Base-by-base conservation (phyloP, 306 rosid genomes). In the Geum urbanum region DNA sequence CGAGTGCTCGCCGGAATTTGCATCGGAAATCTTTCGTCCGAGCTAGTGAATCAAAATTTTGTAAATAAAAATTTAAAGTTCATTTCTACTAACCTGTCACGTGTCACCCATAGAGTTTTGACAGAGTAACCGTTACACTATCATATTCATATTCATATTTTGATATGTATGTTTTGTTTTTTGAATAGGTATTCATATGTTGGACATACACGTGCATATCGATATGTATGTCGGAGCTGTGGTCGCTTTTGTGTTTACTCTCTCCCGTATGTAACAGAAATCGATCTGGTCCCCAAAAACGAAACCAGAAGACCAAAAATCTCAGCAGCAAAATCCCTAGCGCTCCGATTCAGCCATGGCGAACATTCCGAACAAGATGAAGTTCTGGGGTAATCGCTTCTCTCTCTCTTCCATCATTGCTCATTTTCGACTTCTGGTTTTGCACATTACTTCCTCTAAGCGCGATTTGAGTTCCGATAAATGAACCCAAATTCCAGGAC, bases 301-400 rank as follows among this genome's bases (percentile, higher is more conserved):
- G 72, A 67, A 67, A 51, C 72, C 62, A 39, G 2, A 19, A 19
- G 7, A 16, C 51, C 13, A 46, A 55, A 54, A n/a, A 69, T 53
- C 15, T 44, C 65, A 3, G 10, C 7, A 41, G 44, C n/a, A 37
- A 35, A 46, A 52, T 32, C 52, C 70, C 69, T 62, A 61, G 24
- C 41, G 20, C 73, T 35, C 13, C 16, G 54, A 24, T 24, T 56
- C 74, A 61, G 59, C 66, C 51, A 13, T 47, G 65, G 65, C 71
- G 70, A 27, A 3, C 74, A 77, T 24, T 24, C 27, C 27, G 27
- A 24, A 24, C 27, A 24, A 32, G 65, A 70, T 78, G 83, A 79
- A 71, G 86, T 86, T 80, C 65, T 86, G 90, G 87, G 90, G 87
- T 86, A 74, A 68, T 32, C 46, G 27, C 27, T 56, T 50, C 71